Conservation (phyloP, 768 basidiomycete species). For the Lepiota venenata region DNA sequence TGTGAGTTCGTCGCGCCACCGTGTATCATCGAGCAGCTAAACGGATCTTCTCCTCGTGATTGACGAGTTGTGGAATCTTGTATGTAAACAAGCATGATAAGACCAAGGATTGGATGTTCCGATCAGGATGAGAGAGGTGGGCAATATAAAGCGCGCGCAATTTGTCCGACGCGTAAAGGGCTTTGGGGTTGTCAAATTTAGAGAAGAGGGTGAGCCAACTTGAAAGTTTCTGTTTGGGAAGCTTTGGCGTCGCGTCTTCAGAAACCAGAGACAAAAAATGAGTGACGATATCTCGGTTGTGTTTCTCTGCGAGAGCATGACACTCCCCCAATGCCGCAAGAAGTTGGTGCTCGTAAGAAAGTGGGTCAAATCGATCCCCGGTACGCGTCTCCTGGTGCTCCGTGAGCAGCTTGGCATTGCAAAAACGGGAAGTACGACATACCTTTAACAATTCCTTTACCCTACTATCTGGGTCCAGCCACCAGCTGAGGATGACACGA, state of each 20-base stretch:
- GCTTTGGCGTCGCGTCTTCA: conserved; percentile 28
- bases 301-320: conserved; percentile 74
- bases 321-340: conserved; percentile 68
- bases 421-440: background rate
- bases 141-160: conserved; percentile 64
- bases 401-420: background rate
- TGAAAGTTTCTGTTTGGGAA: conserved; percentile 60
- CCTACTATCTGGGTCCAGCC: conserved; percentile 36
- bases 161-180: conserved; percentile 63
- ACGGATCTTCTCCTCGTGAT: conserved; percentile 63
- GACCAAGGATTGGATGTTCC: conserved; percentile 67
- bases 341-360: conserved; percentile 80
- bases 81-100: conserved; percentile 81
- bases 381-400: conserved; percentile 22
- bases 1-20: conserved; percentile 87
- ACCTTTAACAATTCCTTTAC: conserved; percentile 32
- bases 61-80: conserved; percentile 55
- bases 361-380: conserved; percentile 63
- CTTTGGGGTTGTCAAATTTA: conserved; percentile 93
- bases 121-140: conserved; percentile 85
- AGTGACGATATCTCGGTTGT: conserved; percentile 85
- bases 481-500: conserved; percentile 42
- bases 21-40: conserved; percentile 76
- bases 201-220: conserved; percentile 84
- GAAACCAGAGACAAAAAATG: conserved; percentile 63